Conservation (phyloP, 1,284 basidiomycete genomes). For the Microbotryum violaceum region DNA sequence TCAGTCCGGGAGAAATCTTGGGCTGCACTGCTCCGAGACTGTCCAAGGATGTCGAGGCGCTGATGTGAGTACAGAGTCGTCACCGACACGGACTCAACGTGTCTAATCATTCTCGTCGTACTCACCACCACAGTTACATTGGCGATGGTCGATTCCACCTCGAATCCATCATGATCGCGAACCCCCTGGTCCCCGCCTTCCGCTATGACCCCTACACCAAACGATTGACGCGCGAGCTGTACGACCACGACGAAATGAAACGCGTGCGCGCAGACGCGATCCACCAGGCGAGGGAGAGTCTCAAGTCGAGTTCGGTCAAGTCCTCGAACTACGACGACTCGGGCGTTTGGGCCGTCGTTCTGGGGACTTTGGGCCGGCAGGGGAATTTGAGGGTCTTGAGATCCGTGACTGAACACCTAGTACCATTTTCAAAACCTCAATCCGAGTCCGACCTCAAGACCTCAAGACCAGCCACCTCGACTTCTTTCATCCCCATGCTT, state of each 20-base stretch:
- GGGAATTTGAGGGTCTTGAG: conserved; percentile 83
- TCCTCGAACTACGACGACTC: conserved; percentile 16
- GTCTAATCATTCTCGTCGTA: neutral
- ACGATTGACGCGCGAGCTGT: conserved; percentile 86
- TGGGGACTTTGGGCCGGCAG: conserved; percentile 92
- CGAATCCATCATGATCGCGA: conserved; percentile 98
- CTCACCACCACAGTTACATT: conserved; percentile 61
- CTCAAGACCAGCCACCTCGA: conserved; percentile 1
- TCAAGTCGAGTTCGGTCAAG: conserved; percentile 38
- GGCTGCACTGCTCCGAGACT: conserved; percentile 92
- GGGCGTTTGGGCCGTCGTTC: conserved; percentile 75
- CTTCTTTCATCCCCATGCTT: conserved; percentile 75
- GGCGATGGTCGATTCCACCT: conserved; percentile 98
- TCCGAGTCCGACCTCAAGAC: conserved; percentile 41
- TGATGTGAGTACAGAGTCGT: conserved; percentile 55
- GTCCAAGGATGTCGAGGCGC: conserved; percentile 62
- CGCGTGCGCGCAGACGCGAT: conserved; percentile 68
- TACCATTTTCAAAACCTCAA: conserved; percentile 43
- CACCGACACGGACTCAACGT: neutral
- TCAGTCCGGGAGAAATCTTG: conserved; percentile 92
- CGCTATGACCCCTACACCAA: conserved; percentile 98
- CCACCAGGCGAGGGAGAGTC: conserved; percentile 58
- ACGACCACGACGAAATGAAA: conserved; percentile 85
- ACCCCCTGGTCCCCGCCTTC: conserved; percentile 91
- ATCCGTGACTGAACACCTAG: conserved; percentile 67